Evolutionary conservation across 2,329 filamentous ascomycete species (phyloP).

Genomic region (Ophiostoma novo-ulmi): DNA sequence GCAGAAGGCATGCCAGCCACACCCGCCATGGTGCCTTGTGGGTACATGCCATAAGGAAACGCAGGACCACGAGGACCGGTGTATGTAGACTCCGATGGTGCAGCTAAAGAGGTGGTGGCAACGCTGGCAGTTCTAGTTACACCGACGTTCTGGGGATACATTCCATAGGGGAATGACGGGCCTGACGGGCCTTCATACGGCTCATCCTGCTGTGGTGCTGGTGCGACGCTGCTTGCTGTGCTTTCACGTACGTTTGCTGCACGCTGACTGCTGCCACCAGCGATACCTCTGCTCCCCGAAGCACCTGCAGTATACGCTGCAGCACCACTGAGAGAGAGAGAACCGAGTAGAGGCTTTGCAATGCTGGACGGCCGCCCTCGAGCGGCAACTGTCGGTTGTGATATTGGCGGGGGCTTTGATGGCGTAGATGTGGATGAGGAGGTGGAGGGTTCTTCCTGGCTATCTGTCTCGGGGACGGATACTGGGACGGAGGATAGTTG

Average conservation of each 20-base stretch:
- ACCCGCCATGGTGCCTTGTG: slow-evolving; percentile 66
- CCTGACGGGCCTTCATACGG: slow-evolving; percentile 66
- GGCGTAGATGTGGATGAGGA: background rate
- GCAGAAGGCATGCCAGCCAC: background rate
- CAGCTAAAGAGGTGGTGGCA: slow-evolving; percentile 45
- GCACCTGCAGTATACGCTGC: slow-evolving; percentile 40
- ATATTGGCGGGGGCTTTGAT: background rate
- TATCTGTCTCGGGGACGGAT: background rate
- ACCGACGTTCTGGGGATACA: slow-evolving; percentile 76
- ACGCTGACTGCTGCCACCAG: slow-evolving; percentile 20
- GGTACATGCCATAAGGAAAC: slow-evolving; percentile 82
- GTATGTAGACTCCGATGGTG: slow-evolving; percentile 44
- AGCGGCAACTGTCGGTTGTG: background rate
- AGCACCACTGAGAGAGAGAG: slow-evolving; percentile 24
- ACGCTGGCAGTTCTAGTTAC: slow-evolving; percentile 67
- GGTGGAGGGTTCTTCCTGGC: background rate
- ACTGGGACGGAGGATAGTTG: background rate
- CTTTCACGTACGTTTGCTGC: slow-evolving; percentile 34
- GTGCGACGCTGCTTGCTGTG: slow-evolving; percentile 32
- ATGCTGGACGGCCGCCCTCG: slow-evolving; percentile 45
- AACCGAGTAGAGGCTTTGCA: slow-evolving; percentile 45
- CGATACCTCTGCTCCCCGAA: background rate
- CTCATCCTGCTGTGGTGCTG: slow-evolving; percentile 42
- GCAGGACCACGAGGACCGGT: slow-evolving; percentile 61
- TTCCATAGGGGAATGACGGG: slow-evolving; percentile 77